phyloP scores from a whole-genome alignment of 2,329 filamentous ascomycete species.

The Pyrenochaeta sp. region DNA sequence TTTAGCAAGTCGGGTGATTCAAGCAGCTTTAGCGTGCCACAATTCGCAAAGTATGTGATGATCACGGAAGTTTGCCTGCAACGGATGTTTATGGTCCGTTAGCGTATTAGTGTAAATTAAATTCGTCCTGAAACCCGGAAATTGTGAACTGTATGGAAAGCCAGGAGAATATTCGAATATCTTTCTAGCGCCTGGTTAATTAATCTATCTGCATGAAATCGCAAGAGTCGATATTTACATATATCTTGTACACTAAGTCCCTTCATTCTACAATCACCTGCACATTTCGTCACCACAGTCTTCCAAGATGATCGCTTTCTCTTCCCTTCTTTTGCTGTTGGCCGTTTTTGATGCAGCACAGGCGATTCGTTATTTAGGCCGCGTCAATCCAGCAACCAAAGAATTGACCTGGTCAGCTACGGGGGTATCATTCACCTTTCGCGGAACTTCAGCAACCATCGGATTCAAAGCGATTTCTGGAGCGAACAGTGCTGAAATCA shows the following conservation, averaged over 20 bases:
- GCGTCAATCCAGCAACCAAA: constrained; percentile 54
- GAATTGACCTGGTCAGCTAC: constrained; percentile 58
- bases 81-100: background rate
- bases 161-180: background rate
- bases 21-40: too few species aligned
- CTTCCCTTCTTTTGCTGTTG: constrained; percentile 1
- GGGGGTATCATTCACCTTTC: constrained; percentile 54
- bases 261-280: background rate
- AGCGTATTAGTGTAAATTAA: background rate
- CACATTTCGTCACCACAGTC: background rate
- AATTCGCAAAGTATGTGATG: too few species aligned
- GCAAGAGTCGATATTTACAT: background rate
- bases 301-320: background rate
- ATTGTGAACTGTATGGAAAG: background rate
- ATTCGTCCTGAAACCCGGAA: background rate
- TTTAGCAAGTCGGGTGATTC: too few species aligned
- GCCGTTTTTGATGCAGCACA: constrained; percentile 3
- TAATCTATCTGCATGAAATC: background rate
- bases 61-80: too few species aligned
- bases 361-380: constrained; percentile 39
- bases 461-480: constrained; percentile 41
- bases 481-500: constrained; percentile 45
- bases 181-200: background rate
- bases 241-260: background rate
- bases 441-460: constrained; percentile 52